Base-by-base conservation (phyloP, 805 yeast species). In the Metschnikowia cerradonensis region DNA sequence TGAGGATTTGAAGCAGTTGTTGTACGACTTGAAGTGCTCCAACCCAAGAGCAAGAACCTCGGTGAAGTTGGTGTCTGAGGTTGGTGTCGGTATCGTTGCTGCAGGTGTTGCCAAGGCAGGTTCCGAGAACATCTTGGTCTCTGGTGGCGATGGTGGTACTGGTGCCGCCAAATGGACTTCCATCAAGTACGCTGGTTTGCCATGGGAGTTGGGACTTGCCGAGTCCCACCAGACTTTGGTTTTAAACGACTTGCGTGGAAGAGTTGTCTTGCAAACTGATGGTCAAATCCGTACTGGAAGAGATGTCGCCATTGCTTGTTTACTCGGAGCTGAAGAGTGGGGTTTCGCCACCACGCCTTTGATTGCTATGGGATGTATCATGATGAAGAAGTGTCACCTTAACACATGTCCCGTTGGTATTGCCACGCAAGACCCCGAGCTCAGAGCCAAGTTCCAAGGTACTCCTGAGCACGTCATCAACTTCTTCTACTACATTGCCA, bases 61-160 rank as follows among this genome's bases (percentile, higher is more conserved):
- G 32, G 98, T 92, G 53, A 92, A 92, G 72, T 82, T 92, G 62
- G 99, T 94, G 15, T 88, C 96, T 26, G 99, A 92, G 72, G 98
- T 94, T 53, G 99, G 99, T 75, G 98, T 92, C 49, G 99, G 99
- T 77, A 90, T 94, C 65, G 92, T 94, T 67, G 98, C 98, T 26
- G 90, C 97, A 41, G 99, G 99, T 80, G 99, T 92, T 30, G 98
- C 98, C 53, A 92, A 92, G 75, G 99, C 99, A 17, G 95, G 94
- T 67, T 97, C 98, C 13, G 98, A 94, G 67, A 96, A 92, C 67
- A 87, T 92, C 63, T 79, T 92, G 66, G 88, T 92, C 57, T 88
- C 97, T 53, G 98, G 98, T 64, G 97, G 95, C 66, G 98, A 92
- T 71, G 99, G 99, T 81, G 99, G 99, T 77, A 92, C 99, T 52